Conservation (phyloP, 177 flowering plant species). For the Tripterygium wilfordii region DNA sequence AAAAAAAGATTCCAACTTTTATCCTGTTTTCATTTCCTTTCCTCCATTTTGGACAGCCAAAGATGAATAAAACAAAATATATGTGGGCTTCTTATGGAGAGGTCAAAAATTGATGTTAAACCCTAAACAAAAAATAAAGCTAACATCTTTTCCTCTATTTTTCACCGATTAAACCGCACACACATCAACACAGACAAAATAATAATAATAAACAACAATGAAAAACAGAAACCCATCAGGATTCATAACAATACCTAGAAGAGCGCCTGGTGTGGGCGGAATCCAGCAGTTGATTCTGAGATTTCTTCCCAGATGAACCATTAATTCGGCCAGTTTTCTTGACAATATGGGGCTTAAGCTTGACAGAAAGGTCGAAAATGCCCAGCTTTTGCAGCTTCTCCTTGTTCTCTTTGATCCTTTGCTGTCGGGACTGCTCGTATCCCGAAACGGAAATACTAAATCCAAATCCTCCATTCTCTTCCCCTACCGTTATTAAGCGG, state of each 20-base stretch:
- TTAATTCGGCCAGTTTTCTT: constrained; percentile 12
- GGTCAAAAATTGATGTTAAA: too few relatives aligned
- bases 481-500: neutral
- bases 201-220: neutral
- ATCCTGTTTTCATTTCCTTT: too few relatives aligned
- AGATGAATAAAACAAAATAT: too few relatives aligned
- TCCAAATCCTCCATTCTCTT: neutral
- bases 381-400: constrained; percentile 73
- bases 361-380: constrained; percentile 46
- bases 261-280: constrained; percentile 54
- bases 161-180: too few relatives aligned
- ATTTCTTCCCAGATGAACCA: constrained; percentile 4
- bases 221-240: too few relatives aligned
- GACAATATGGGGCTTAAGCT: constrained; percentile 29
- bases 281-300: constrained; percentile 11
- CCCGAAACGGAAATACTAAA: too few relatives aligned
- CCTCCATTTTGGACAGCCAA: too few relatives aligned
- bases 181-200: neutral
- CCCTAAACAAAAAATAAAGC: too few relatives aligned
- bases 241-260: too few relatives aligned
- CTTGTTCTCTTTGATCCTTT: constrained; percentile 62
- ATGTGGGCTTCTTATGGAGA: too few relatives aligned
- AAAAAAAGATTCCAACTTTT: too few relatives aligned
- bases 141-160: too few relatives aligned
- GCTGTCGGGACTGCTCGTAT: constrained; percentile 54